A percentile compares a stretch with the other conserved stretches of the same genome.
Evolutionary conservation across 352 stramenopile genomes (phyloP).

Genomic region (Pythium aristosporum): DNA sequence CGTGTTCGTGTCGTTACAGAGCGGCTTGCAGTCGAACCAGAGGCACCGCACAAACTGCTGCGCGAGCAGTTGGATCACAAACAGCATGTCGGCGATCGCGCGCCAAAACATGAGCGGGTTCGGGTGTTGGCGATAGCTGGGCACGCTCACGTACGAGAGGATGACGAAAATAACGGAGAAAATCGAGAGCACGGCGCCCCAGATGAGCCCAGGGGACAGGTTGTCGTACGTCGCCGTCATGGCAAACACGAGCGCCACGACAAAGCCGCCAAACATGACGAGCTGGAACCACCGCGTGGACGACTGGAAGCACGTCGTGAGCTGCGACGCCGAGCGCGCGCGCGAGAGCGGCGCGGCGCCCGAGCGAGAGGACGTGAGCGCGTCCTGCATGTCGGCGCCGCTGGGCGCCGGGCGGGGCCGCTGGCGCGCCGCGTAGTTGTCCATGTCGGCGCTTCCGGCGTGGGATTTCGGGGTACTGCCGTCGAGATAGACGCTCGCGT

Average conservation of each 20-base stretch:
- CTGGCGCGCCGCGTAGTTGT: conserved; percentile 4
- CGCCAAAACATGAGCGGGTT: conserved; percentile 90
- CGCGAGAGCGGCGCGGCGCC: background rate
- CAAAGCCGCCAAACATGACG: conserved; percentile 79
- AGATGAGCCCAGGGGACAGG: conserved; percentile 79
- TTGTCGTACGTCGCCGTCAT: conserved; percentile 71
- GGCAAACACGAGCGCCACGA: conserved; percentile 55
- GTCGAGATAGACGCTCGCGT: conserved; percentile 17
- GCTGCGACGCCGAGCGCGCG: conserved; percentile 4
- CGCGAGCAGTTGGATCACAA: conserved; percentile 77
- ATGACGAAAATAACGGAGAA: conserved; percentile 90
- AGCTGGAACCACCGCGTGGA: conserved; percentile 85
- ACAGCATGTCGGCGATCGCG: conserved; percentile 82
- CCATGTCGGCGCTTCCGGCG: background rate
- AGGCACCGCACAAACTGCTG: conserved; percentile 81
- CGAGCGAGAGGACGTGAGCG: background rate
- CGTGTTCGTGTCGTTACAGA: conserved; percentile 64
- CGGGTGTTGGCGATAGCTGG: conserved; percentile 78
- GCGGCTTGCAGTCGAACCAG: conserved; percentile 77
- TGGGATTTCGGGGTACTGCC: conserved; percentile 24
- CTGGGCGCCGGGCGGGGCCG: background rate
- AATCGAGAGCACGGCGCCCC: conserved; percentile 75
- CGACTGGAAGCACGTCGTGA: conserved; percentile 65
- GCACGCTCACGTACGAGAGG: conserved; percentile 77
- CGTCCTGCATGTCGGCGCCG: background rate